Conservation (phyloP, 139 green algal genomes). For the Mesotaenium endlicherianum region DNA sequence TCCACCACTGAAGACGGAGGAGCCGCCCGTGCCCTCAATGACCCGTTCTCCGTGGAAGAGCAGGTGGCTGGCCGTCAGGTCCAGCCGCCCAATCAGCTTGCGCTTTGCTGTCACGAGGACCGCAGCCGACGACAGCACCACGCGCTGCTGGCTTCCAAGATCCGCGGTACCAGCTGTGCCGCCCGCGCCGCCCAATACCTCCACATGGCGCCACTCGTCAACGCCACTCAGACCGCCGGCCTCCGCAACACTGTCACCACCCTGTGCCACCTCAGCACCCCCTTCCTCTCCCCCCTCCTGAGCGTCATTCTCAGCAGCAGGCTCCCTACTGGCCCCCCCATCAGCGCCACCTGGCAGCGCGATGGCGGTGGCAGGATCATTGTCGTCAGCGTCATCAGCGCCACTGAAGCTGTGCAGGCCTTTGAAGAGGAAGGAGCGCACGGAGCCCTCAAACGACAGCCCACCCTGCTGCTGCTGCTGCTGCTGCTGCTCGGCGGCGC, state of each 20-base stretch:
- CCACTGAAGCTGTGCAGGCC: neutral
- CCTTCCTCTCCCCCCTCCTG: too few species aligned
- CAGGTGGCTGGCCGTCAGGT: neutral
- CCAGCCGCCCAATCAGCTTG: constrained; percentile 22
- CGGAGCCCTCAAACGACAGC: too few species aligned
- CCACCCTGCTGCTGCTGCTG: too few species aligned
- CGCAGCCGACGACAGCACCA: constrained; percentile 12
- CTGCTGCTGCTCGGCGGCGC: too few species aligned
- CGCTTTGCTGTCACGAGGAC: constrained; percentile 28
- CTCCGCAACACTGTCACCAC: too few species aligned
- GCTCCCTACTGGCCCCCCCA: too few species aligned
- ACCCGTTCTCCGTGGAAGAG: constrained; percentile 10
- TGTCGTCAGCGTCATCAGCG: neutral
- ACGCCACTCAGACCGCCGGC: too few species aligned
- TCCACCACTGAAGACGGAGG: constrained; percentile 23
- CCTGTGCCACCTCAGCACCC: too few species aligned
- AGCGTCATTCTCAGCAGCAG: neutral
- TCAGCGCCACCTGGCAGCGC: too few species aligned
- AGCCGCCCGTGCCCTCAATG: constrained; percentile 9
- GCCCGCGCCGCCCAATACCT: neutral
- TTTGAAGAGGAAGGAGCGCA: neutral
- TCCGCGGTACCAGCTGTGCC: neutral
- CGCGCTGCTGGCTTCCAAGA: neutral
- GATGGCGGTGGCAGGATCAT: too few species aligned
- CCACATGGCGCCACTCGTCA: too few species aligned